Base-by-base conservation (phyloP, 2,329 filamentous ascomycete species). In the Botryotinia calthae region DNA sequence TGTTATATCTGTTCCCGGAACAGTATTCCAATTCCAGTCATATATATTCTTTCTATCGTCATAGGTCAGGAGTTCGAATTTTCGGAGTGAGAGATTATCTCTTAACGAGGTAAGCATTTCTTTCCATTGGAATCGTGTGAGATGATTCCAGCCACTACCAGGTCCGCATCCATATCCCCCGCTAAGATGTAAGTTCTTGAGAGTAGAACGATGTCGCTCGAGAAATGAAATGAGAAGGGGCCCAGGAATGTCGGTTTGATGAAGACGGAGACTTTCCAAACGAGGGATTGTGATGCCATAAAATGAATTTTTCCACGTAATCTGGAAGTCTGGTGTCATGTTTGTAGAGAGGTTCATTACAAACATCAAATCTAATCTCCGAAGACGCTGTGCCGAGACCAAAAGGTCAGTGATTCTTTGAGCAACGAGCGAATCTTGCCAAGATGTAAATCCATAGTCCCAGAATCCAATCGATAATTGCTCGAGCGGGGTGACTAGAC, bases 381-480 rank as follows among this genome's bases (percentile, higher is more conserved):
- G 64, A 31, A 72, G 34, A 28, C 59, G 54, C 5, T 31, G 22
- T 16, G 64, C 42, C 10, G 54, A 42, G 18, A 46, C 8, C 18
- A 72, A 28, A 61, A 72, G 42, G 8, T 58, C 40, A 0, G 44
- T 37, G 20, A 72, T 72, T 37, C 34, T 70, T 44, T 62, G 40
- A 12, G 71, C 64, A 6, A 72, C 65, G 6, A 72, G 54, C 12
- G 54, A 34, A 40, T 72, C 71, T 25, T 69, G 63, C 64, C 65
- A 72, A 1, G 71, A 69, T 22, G 46, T 70, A 34, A 62, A 70
- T 16, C 71, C 71, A 69, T 69, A 68, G 20, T 72, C 71, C 56
- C 71, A 72, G 7, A 72, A 72, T 31, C 64, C 71, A 56, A 72
- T 72, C 1, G 71, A 72, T 2, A 72, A 25, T 42, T 72, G 71